Conservation (phyloP, 129 eudicot genomes). For the Centaurea solstitialis region DNA sequence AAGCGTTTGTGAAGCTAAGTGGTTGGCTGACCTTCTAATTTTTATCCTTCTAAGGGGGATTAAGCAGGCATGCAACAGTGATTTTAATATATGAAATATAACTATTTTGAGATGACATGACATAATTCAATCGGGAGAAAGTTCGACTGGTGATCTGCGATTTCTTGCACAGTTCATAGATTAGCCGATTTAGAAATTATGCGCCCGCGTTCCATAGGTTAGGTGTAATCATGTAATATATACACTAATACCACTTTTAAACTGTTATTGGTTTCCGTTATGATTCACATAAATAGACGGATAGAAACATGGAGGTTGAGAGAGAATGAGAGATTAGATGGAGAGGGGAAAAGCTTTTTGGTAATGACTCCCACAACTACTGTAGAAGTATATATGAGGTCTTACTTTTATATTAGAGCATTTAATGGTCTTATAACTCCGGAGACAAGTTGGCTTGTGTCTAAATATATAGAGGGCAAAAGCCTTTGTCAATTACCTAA, state of each 20-base stretch:
- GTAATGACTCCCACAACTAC: neutral
- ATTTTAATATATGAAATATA: neutral
- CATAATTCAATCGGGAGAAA: neutral
- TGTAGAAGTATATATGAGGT: neutral
- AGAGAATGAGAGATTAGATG: neutral
- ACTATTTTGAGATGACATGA: constrained; percentile 1
- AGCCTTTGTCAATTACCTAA: neutral
- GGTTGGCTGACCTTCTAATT: neutral
- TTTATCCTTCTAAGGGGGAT: neutral
- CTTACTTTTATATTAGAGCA: neutral
- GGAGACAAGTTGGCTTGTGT: neutral
- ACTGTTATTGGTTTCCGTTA: neutral
- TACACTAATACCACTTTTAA: neutral
- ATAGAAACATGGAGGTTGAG: neutral
- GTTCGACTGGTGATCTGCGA: neutral
- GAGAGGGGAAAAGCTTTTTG: neutral
- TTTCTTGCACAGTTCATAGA: constrained; percentile 5
- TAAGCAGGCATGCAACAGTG: neutral
- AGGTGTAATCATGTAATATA: neutral
- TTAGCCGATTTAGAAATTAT: neutral
- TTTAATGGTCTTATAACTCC: neutral
- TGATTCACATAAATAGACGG: neutral
- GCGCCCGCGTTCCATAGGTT: neutral
- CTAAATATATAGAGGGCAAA: neutral
- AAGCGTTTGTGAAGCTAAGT: neutral